Conservation (phyloP, 2,329 filamentous ascomycete genomes). For the Phoma sp. region DNA sequence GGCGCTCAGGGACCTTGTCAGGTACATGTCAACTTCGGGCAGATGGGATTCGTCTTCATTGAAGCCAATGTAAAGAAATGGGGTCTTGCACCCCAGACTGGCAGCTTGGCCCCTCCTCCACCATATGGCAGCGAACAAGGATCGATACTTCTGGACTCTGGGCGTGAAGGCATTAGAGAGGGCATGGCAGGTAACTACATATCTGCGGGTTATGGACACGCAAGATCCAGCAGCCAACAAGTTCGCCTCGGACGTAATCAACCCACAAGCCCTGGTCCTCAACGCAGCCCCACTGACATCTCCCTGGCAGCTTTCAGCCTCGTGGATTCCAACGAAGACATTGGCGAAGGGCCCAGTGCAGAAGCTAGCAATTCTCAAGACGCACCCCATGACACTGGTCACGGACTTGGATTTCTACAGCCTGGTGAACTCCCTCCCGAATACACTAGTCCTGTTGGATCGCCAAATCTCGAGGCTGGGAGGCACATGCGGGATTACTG, state of each 20-base stretch:
- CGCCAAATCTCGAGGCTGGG: slow-evolving; percentile 60
- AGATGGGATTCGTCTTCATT: slow-evolving; percentile 98
- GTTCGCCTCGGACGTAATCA: slow-evolving; percentile 70
- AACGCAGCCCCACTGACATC: slow-evolving; percentile 92
- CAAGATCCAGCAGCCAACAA: slow-evolving; percentile 77
- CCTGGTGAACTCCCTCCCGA: slow-evolving; percentile 55
- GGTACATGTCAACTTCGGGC: slow-evolving; percentile 96
- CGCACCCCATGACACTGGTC: slow-evolving; percentile 27
- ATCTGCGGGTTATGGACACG: slow-evolving; percentile 63
- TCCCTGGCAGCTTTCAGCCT: slow-evolving; percentile 86
- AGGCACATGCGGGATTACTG: slow-evolving; percentile 43
- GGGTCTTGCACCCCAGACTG: slow-evolving; percentile 94
- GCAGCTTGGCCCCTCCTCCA: slow-evolving; percentile 90
- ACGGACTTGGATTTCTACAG: slow-evolving; percentile 44
- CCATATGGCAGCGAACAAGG: slow-evolving; percentile 97
- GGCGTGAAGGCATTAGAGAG: slow-evolving; percentile 61
- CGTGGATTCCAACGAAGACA: slow-evolving; percentile 68
- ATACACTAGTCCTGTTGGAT: slow-evolving; percentile 53
- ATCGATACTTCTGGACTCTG: slow-evolving; percentile 90
- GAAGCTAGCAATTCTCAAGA: slow-evolving; percentile 25
- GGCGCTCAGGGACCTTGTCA: slow-evolving; percentile 92
- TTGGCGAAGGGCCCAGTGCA: slow-evolving; percentile 72
- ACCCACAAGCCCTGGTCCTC: slow-evolving; percentile 85
- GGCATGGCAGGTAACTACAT: slow-evolving; percentile 58
- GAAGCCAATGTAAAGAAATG: slow-evolving; percentile 99